Evolutionary conservation across 2,329 filamentous ascomycete genomes (phyloP).

Genomic region (Aurifilum marmelostoma): DNA sequence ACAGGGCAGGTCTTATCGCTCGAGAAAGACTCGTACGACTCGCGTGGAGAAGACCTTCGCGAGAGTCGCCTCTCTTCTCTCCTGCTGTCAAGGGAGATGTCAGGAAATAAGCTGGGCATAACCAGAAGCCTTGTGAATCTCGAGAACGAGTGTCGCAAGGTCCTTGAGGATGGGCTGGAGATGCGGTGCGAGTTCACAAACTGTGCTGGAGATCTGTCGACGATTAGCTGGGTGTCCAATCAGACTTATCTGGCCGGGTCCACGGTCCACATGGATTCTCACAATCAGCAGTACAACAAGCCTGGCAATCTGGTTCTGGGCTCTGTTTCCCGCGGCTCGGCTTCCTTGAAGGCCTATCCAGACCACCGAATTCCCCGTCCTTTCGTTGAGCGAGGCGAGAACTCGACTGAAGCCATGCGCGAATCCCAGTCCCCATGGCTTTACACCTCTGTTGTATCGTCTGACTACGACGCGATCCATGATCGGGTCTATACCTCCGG

Average conservation of each 20-base stretch:
- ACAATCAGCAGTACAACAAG: slow-evolving; percentile 70
- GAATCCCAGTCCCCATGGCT: slow-evolving; percentile 65
- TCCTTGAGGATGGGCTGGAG: slow-evolving; percentile 55
- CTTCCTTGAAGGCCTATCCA: slow-evolving; percentile 52
- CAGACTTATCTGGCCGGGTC: slow-evolving; percentile 64
- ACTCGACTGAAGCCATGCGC: slow-evolving; percentile 59
- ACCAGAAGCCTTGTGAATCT: slow-evolving; percentile 50
- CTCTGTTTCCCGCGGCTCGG: slow-evolving; percentile 45
- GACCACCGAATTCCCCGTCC: slow-evolving; percentile 63
- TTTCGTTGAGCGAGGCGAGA: slow-evolving; percentile 55
- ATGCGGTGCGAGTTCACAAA: slow-evolving; percentile 60
- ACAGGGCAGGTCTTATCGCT: slow-evolving; percentile 38
- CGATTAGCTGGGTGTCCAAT: slow-evolving; percentile 60
- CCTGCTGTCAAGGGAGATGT: slow-evolving; percentile 53
- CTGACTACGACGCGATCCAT: slow-evolving; percentile 54
- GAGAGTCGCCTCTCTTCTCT: slow-evolving; percentile 44
- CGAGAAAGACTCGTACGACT: slow-evolving; percentile 37
- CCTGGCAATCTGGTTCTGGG: slow-evolving; percentile 64
- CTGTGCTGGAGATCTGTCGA: slow-evolving; percentile 64
- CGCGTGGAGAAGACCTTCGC: slow-evolving; percentile 35
- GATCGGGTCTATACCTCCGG: slow-evolving; percentile 60
- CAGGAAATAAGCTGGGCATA: slow-evolving; percentile 49
- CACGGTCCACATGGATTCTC: slow-evolving; percentile 63
- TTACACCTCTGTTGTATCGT: slow-evolving; percentile 66
- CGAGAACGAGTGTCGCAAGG: slow-evolving; percentile 47